Base-by-base conservation (phyloP, 345 rosid species). In the Erodium maritimum region DNA sequence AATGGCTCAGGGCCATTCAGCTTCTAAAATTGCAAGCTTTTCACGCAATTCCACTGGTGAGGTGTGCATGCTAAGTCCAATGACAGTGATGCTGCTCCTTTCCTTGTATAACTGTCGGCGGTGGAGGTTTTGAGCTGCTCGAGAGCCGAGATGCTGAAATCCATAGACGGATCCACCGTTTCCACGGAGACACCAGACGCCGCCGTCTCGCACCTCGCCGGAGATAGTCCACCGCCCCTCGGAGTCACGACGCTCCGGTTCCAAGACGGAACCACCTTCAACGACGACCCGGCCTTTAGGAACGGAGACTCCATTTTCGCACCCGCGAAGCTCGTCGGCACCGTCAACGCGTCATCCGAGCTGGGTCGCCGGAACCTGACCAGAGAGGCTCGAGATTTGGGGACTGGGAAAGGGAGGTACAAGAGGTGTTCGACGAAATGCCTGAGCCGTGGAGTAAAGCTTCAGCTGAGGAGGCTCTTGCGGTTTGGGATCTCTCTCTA, bases 11-110 rank as follows among this genome's bases (percentile, higher is more conserved):
- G 90, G 90, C 94, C 88, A 86, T 64, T 86, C 94, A 56, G 94
- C 86, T 69, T 86, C 94, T 0, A 90, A 87, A 46, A 83, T 83
- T 56, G 90, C 90, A 17, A 86, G 82, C 72, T 86, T 86, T 71
- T 86, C 94, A 29, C 87, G 85, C 85, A 86, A 79, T 69, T 86
- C 94, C 25, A 86, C 90, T 29, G 94, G 90, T 14, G 94, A 60
- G 5, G 87, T 80, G 69, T 86, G 90, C 61, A 86, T 67, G 46
- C 86, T 86, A 19, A 86, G 87, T 58, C 90, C 94, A 45, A 86
- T 86, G 58, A 80, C 90, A 54, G 78, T 75, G 58, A 87, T 81
- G 75, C 88, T 81, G 60, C 85, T 83, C 68, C 85, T 81, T 62
- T 83, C 88, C 79, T 82, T 83, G 86, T 83, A 64, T 83, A 87